Evolutionary conservation across 192 early-diverging fungal species (phyloP).

Genomic region (Chytriomyces confervae): DNA sequence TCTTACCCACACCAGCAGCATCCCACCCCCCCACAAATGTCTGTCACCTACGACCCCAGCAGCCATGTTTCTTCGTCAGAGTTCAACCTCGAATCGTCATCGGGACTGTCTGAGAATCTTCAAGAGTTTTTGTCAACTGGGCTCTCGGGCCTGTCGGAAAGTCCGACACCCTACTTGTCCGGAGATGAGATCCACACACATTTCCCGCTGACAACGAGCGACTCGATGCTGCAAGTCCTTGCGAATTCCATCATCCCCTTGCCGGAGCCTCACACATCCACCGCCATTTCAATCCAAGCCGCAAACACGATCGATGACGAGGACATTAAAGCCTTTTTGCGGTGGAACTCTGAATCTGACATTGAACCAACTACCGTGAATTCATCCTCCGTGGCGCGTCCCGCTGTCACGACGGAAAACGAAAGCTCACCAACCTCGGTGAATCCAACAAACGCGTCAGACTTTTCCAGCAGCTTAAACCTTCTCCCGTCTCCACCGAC

Average conservation of each 20-base stretch:
- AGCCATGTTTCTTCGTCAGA: no score
- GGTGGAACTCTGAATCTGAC: constrained; percentile 32
- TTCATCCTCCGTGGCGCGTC: neutral
- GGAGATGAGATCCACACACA: neutral
- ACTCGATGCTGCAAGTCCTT: neutral
- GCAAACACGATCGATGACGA: constrained; percentile 6
- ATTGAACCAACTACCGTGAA: neutral
- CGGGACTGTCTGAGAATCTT: neutral
- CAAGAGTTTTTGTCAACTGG: neutral
- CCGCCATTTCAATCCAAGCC: neutral
- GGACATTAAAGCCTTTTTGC: constrained; percentile 27
- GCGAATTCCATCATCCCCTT: constrained; percentile 9
- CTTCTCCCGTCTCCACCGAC: constrained; percentile 10
- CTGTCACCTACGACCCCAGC: no score
- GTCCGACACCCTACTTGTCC: neutral
- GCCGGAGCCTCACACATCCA: neutral
- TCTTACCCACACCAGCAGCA: neutral
- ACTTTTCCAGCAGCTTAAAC: neutral
- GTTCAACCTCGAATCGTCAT: neutral
- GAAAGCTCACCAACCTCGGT: neutral
- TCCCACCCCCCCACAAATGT: no score
- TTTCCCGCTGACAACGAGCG: neutral
- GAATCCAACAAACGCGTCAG: neutral
- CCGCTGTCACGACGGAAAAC: neutral
- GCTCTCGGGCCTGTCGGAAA: neutral